phyloP scores from a whole-genome alignment of 2,329 filamentous ascomycete species.

The Lecanoromycetidae sp. region DNA sequence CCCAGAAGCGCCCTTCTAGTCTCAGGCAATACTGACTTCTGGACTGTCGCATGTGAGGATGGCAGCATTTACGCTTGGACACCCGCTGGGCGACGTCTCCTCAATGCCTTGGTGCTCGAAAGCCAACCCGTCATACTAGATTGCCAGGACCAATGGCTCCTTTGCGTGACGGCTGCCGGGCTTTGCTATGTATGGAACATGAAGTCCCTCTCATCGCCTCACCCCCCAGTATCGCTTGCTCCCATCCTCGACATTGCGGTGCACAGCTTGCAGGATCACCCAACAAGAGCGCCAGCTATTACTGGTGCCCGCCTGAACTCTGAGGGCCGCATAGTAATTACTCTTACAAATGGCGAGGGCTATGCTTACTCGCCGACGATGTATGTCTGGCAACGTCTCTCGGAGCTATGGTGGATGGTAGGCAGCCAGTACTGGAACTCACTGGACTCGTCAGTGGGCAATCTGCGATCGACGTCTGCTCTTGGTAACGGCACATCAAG shows the following conservation, averaged over 20 bases:
- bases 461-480: slow-evolving; percentile 60
- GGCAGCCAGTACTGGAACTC: slow-evolving; percentile 99
- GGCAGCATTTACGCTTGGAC: slow-evolving; percentile 86
- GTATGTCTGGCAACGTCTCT: slow-evolving; percentile 89
- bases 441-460: slow-evolving; percentile 76
- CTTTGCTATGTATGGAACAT: slow-evolving; percentile 92
- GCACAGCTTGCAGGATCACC: slow-evolving; percentile 64
- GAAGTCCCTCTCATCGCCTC: slow-evolving; percentile 66
- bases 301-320: slow-evolving; percentile 88
- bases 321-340: slow-evolving; percentile 74
- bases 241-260: slow-evolving; percentile 80
- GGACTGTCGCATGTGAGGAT: slow-evolving; percentile 88
- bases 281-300: slow-evolving; percentile 68
- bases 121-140: slow-evolving; percentile 90
- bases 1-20: slow-evolving; percentile 78
- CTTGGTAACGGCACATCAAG: slow-evolving; percentile 41
- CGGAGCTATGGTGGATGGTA: slow-evolving; percentile 95
- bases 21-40: slow-evolving; percentile 81
- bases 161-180: slow-evolving; percentile 79
- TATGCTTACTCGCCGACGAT: slow-evolving; percentile 78
- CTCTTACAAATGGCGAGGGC: slow-evolving; percentile 85
- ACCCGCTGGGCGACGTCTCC: slow-evolving; percentile 70
- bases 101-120: slow-evolving; percentile 78
- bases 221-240: slow-evolving; percentile 78
- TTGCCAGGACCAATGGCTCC: slow-evolving; percentile 74